Base-by-base conservation (phyloP, 1,284 basidiomycete genomes). In the Microbotryum scabiosae region DNA sequence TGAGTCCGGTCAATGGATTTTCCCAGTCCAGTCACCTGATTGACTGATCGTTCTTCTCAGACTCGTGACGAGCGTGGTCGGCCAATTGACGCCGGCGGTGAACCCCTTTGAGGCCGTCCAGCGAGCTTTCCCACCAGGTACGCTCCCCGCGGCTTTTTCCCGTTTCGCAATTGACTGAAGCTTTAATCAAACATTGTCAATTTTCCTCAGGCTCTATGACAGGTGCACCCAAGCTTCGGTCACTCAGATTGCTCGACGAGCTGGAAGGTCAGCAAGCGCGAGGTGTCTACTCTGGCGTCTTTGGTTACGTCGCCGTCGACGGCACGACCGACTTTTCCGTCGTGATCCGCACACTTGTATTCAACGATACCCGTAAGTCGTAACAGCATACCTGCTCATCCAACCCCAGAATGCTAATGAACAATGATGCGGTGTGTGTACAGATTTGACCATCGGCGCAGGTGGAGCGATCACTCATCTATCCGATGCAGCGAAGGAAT, bases 391-490 rank as follows among this genome's bases (percentile, higher is more conserved):
- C 50, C 20, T 14, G 6, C 21, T 32, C 5, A 20, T 18, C 43
- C 45, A 18, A 26, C 26, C 14, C 14, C 36, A 5, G 5, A 16
- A 16, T 32, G 10, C 36, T 41, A 3, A 41, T 25, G 2, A 49
- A 49, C 10, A 18, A 49, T n/a, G 26, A 1, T 12, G 30, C 30
- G 50, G 23, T 47, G 4, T 5, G 3, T 8, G 5, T 1, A 20
- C 62, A 77, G 72, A 73, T 16, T 66, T 78, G 43, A 73, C 72
- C 20, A 74, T 97, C 48, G 94, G 93, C 32, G 92, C 92, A 6
- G 94, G 94, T 23, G 94, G 94, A 36, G 93, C 93, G 4, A 94
- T 98, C 68, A 97, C 94, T 8, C 91, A 90, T 46, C 80, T 97
- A 18, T 97, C 93, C 3, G 85, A 92, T 63, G 80, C 86, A 5